Percentiles rank a stretch among this genome's conserved stretches.
phyloP scores from a whole-genome alignment of 805 yeast genomes.

The Nadsonia fulvescens region DNA sequence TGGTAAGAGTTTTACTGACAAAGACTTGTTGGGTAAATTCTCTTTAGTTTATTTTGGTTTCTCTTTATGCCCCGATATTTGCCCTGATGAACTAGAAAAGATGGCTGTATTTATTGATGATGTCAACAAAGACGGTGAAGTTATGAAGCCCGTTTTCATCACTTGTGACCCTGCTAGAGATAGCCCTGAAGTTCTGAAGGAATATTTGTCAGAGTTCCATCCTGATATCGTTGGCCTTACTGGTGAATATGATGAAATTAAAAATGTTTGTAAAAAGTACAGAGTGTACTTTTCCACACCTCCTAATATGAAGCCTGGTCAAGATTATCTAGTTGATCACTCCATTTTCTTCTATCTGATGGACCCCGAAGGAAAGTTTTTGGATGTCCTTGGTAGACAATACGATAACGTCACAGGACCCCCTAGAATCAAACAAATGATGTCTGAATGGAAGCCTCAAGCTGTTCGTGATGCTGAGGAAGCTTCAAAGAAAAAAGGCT shows the following conservation, averaged over 20 bases:
- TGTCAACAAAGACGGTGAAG: slow-evolving; percentile 30
- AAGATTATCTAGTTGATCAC: slow-evolving; percentile 92
- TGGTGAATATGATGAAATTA: slow-evolving; percentile 74
- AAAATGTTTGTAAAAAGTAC: slow-evolving; percentile 69
- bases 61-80: slow-evolving; percentile 94
- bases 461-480: slow-evolving; percentile 53
- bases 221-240: slow-evolving; percentile 80
- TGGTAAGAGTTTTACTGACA: slow-evolving; percentile 57
- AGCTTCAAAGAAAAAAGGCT: slow-evolving; percentile 27
- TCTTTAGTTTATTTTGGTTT: slow-evolving; percentile 88
- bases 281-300: slow-evolving; percentile 98
- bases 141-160: slow-evolving; percentile 70
- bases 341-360: slow-evolving; percentile 91
- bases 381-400: slow-evolving; percentile 88
- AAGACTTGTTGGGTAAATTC: slow-evolving; percentile 61
- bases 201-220: slow-evolving; percentile 78
- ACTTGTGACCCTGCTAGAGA: slow-evolving; percentile 97
- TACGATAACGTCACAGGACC: slow-evolving; percentile 65
- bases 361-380: slow-evolving; percentile 96
- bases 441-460: slow-evolving; percentile 57
- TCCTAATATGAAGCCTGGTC: slow-evolving; percentile 81
- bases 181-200: slow-evolving; percentile 65
- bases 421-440: slow-evolving; percentile 55
- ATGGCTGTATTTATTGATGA: slow-evolving; percentile 53
- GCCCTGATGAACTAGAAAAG: slow-evolving; percentile 95